Conservation (phyloP, 495 filamentous ascomycete species). For the Talaromyces wortmannii region DNA sequence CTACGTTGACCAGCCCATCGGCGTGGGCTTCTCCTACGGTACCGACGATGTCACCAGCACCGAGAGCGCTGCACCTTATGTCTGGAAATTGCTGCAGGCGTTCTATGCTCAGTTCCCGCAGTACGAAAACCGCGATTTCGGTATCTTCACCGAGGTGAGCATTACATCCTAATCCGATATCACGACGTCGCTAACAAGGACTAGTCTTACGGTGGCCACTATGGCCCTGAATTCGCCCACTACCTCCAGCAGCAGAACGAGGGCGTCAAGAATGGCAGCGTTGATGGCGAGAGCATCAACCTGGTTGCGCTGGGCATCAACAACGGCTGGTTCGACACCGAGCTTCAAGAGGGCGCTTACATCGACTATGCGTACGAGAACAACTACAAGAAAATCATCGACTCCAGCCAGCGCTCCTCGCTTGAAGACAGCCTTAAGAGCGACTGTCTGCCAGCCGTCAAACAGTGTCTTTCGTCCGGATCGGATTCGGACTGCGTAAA, state of each 20-base stretch:
- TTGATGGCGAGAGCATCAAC: slow-evolving; percentile 39
- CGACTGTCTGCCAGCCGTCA: slow-evolving; percentile 31
- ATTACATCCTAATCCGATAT: neutral
- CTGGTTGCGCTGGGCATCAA: slow-evolving; percentile 51
- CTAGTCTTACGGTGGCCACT: slow-evolving; percentile 52
- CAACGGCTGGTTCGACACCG: slow-evolving; percentile 49
- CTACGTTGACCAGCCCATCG: slow-evolving; percentile 50
- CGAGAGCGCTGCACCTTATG: slow-evolving; percentile 41
- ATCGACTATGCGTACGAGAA: slow-evolving; percentile 47
- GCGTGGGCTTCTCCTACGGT: slow-evolving; percentile 49
- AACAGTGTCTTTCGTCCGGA: slow-evolving; percentile 26
- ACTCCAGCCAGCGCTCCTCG: slow-evolving; percentile 25
- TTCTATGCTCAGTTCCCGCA: slow-evolving; percentile 47
- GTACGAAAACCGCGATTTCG: slow-evolving; percentile 47
- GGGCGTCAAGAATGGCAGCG: slow-evolving; percentile 25
- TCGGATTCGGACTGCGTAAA: slow-evolving; percentile 29
- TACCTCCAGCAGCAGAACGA: slow-evolving; percentile 47
- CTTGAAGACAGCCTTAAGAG: slow-evolving; percentile 29
- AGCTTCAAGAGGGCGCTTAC: slow-evolving; percentile 43
- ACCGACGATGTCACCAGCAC: slow-evolving; percentile 40
- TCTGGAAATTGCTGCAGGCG: slow-evolving; percentile 49
- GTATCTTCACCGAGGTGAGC: slow-evolving; percentile 37
- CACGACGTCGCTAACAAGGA: neutral
- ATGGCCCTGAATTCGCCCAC: slow-evolving; percentile 41
- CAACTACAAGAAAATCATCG: slow-evolving; percentile 40